Conservation (phyloP, 1,284 basidiomycete species). For the Cryptococcus sp. region DNA sequence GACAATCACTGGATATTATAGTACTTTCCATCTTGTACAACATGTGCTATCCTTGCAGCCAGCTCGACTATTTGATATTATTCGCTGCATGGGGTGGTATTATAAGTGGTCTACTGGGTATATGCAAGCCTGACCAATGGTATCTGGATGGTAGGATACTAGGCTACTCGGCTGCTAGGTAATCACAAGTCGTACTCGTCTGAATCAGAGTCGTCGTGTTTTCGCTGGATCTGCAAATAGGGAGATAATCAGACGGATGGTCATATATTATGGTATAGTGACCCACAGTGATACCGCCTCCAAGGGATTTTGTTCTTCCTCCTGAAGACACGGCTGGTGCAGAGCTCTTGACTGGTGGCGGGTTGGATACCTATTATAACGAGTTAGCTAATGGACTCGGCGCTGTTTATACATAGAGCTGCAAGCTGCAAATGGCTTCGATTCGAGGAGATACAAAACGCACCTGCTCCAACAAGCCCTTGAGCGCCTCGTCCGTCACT, state of each 20-base stretch:
- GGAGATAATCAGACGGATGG: neutral
- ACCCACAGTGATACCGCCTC: conserved; percentile 51
- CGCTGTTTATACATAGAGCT: neutral
- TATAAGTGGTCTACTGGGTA: conserved; percentile 2
- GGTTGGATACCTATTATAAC: conserved; percentile 40
- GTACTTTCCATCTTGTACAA: conserved; percentile 3
- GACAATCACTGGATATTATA: conserved; percentile 18
- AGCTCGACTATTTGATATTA: neutral
- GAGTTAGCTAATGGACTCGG: neutral
- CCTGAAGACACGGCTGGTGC: conserved; percentile 24
- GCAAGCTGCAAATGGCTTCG: too few species aligned
- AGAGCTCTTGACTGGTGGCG: conserved; percentile 32
- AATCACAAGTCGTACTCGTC: conserved; percentile 53
- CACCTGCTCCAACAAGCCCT: conserved; percentile 90
- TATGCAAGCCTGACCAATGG: too few species aligned
- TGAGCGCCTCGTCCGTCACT: conserved; percentile 85
- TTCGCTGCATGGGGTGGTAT: neutral
- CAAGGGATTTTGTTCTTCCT: conserved; percentile 45
- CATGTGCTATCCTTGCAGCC: neutral
- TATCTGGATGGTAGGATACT: too few species aligned
- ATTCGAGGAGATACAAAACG: conserved; percentile 6
- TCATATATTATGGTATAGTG: neutral
- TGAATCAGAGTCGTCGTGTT: conserved; percentile 52
- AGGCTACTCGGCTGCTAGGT: too few species aligned
- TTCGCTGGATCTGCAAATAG: conserved; percentile 47